Evolutionary conservation across 164 flowering plant genomes (phyloP).

Genomic region (Aristolochia contorta): DNA sequence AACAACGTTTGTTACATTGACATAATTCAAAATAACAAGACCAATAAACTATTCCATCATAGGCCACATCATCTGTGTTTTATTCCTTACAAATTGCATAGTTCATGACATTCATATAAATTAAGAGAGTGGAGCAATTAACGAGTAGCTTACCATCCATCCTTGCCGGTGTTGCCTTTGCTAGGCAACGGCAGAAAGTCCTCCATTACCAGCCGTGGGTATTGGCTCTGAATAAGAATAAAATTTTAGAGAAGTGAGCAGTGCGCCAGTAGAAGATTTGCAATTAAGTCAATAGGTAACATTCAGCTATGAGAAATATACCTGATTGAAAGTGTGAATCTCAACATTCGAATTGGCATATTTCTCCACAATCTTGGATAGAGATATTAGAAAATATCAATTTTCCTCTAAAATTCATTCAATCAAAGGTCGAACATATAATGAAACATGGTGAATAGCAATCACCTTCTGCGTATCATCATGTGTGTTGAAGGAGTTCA

Average conservation of each 20-base stretch:
- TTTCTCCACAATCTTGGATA: slow-evolving; percentile 75
- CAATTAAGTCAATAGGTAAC: not conserved
- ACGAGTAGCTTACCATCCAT: slow-evolving; percentile 65
- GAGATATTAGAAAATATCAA: slow-evolving; percentile 5
- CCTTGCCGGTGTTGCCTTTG: slow-evolving; percentile 78
- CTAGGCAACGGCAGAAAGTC: slow-evolving; percentile 75
- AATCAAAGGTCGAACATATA: not conserved
- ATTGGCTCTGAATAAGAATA: slow-evolving; percentile 62
- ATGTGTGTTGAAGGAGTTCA: slow-evolving; percentile 94
- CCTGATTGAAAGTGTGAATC: slow-evolving; percentile 97
- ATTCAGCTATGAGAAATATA: slow-evolving; percentile 12
- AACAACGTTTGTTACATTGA: no score
- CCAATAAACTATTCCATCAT: no score
- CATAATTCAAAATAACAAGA: no score
- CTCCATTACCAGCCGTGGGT: slow-evolving; percentile 83
- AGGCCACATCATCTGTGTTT: no score
- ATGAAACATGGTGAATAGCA: slow-evolving; percentile 3
- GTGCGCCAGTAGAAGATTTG: not conserved
- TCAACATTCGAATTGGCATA: slow-evolving; percentile 65
- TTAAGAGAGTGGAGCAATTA: not conserved
- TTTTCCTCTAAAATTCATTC: not conserved
- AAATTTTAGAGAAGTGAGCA: not conserved
- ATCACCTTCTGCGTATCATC: slow-evolving; percentile 80
- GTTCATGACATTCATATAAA: not conserved
- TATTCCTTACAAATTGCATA: not conserved